phyloP scores from a whole-genome alignment of 768 basidiomycete genomes.

The Gyrodon lividus region DNA sequence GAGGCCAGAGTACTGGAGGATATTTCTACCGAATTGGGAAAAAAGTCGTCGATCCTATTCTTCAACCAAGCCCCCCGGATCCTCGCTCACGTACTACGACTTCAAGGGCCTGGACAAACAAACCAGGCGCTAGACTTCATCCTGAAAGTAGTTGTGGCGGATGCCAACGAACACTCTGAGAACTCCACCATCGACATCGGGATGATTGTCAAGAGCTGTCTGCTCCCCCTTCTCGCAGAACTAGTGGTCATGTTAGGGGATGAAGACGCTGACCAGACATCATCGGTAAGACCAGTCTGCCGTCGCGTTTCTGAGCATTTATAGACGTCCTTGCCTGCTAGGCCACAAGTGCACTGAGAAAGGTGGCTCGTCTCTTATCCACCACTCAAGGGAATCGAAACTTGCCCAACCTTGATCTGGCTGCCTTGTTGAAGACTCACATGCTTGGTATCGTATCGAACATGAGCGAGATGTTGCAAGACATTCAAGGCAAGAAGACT shows the following conservation, averaged over 20 bases:
- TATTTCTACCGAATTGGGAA: slow-evolving; percentile 53
- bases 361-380: slow-evolving; percentile 38
- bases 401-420: slow-evolving; percentile 40
- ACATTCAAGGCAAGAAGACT: slow-evolving; percentile 74
- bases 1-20: slow-evolving; percentile 58
- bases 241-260: slow-evolving; percentile 80
- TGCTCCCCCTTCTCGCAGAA: slow-evolving; percentile 69
- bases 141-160: slow-evolving; percentile 51
- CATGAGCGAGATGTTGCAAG: slow-evolving; percentile 85
- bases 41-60: slow-evolving; percentile 48
- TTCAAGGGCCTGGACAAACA: slow-evolving; percentile 53
- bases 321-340: slow-evolving; percentile 42
- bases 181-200: slow-evolving; percentile 37
- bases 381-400: slow-evolving; percentile 26
- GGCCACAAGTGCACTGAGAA: slow-evolving; percentile 45
- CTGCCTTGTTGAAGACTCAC: slow-evolving; percentile 65
- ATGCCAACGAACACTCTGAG: slow-evolving; percentile 35
- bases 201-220: slow-evolving; percentile 61
- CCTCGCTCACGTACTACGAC: slow-evolving; percentile 64
- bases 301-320: slow-evolving; percentile 29
- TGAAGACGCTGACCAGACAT: slow-evolving; percentile 45
- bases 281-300: slow-evolving; percentile 39
- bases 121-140: slow-evolving; percentile 63
- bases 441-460: slow-evolving; percentile 84
- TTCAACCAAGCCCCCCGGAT: slow-evolving; percentile 58